Base-by-base conservation (phyloP, 2,329 filamentous ascomycete genomes). In the Fusarium sulawesiense region DNA sequence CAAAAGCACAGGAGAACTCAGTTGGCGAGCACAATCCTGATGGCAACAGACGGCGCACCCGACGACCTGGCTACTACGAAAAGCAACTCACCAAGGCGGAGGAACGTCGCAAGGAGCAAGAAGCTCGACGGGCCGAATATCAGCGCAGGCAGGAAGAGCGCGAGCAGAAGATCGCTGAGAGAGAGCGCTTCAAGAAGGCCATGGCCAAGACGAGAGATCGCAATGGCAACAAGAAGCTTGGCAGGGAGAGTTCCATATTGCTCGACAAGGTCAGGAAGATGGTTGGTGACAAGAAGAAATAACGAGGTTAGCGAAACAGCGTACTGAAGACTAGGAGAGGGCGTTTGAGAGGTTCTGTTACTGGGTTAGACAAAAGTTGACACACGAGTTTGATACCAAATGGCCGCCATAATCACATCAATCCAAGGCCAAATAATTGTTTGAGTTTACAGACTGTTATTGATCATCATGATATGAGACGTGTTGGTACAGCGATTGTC, bases 211-310 rank as follows among this genome's bases (percentile, higher is more conserved):
- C 94, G 54, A 88, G 91, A 37, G 89, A 91, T 78, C 89, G 89
- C 29, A 88, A 92, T 76, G 93, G 93, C 13, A 90, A 92, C 81
- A 87, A 91, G 79, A 94, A 93, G 81, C 79, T 97, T 49, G 94
- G 94, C 3, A 86, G 93, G 65, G 93, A 97, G 83, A 94, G 93
- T 74, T 87, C 86, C 34, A 85, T 95, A 40, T 75, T 97, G 73
- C 82, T 97, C 59, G 91, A 93, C 75, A 93, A 91, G 80, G 91
- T 95, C 34, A 91, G 91, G 84, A 89, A 85, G 77, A 83, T 97
- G 79, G 87, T 96, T 66, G 85, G 83, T 4, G 76, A 37, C 0
- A 37, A 82, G 29, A 75, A 71, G 18, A 75, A 51, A 67, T 53
- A 60, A 47, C 13, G 41, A 42, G 7, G 3, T 37, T 37, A n/a